Evolutionary conservation across 2,329 filamentous ascomycete genomes (phyloP).

Genomic region (Talaromyces pinophilus): DNA sequence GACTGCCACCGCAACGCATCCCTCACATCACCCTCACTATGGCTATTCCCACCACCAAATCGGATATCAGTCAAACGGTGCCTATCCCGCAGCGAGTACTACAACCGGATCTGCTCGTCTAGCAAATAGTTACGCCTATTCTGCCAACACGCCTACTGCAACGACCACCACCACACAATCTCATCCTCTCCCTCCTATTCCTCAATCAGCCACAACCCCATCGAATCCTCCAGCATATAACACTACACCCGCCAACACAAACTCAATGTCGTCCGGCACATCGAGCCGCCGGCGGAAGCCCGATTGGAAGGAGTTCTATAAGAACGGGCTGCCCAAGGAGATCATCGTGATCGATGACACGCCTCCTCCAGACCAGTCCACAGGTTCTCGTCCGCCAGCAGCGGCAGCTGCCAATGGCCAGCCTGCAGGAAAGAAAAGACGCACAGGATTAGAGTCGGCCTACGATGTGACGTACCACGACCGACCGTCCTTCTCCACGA

Average conservation of each 20-base stretch:
- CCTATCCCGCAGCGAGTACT: slow-evolving; percentile 44
- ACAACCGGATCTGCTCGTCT: slow-evolving; percentile 46
- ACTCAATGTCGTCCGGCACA: slow-evolving; percentile 45
- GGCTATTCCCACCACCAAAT: slow-evolving; percentile 59
- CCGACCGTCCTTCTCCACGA: slow-evolving; percentile 69
- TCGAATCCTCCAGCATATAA: slow-evolving; percentile 34
- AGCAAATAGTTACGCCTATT: slow-evolving; percentile 47
- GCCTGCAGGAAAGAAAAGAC: slow-evolving; percentile 69
- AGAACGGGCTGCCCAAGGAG: slow-evolving; percentile 79
- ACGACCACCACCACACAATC: slow-evolving; percentile 30
- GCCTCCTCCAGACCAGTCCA: slow-evolving; percentile 51
- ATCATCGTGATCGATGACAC: slow-evolving; percentile 78
- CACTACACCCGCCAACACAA: slow-evolving; percentile 28
- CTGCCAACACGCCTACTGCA: slow-evolving; percentile 38
- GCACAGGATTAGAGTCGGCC: slow-evolving; percentile 60
- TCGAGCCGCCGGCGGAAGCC: slow-evolving; percentile 58
- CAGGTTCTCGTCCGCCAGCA: slow-evolving; percentile 30
- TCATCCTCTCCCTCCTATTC: slow-evolving; percentile 36
- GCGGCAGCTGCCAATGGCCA: slow-evolving; percentile 33
- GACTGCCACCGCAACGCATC: slow-evolving; percentile 71
- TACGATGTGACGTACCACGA: slow-evolving; percentile 75
- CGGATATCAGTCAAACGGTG: slow-evolving; percentile 55
- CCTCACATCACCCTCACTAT: slow-evolving; percentile 67
- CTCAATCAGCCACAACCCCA: slow-evolving; percentile 41
- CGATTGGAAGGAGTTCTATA: slow-evolving; percentile 79